Evolutionary conservation across 2,329 filamentous ascomycete species (phyloP).

Genomic region (Paramyrothecium roridum): DNA sequence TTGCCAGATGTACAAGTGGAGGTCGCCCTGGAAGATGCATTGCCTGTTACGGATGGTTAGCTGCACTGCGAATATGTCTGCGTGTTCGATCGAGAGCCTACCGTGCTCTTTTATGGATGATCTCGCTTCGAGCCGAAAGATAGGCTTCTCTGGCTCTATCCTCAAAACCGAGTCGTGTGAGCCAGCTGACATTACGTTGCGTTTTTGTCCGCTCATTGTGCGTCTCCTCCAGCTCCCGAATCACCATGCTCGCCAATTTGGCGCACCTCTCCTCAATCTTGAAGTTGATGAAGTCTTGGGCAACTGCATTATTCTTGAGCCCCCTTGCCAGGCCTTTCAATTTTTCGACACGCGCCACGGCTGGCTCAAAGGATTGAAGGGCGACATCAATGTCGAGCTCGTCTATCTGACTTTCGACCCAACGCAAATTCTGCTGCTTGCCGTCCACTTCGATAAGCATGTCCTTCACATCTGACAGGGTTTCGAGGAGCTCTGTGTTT

Average conservation of each 20-base stretch:
- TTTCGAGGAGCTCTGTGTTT: constrained; percentile 77
- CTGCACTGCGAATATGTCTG: neutral
- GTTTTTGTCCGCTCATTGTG: constrained; percentile 76
- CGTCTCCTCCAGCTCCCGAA: constrained; percentile 72
- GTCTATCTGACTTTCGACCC: constrained; percentile 94
- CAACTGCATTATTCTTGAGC: constrained; percentile 80
- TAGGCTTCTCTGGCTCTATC: constrained; percentile 86
- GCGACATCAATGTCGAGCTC: constrained; percentile 95
- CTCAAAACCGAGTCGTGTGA: constrained; percentile 84
- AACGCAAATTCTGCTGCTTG: constrained; percentile 91
- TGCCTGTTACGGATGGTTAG: constrained; percentile 53
- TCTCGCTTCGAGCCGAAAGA: constrained; percentile 71
- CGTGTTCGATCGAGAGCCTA: constrained; percentile 25
- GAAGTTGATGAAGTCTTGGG: constrained; percentile 87
- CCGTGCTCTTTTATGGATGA: constrained; percentile 81
- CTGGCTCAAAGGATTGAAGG: constrained; percentile 80
- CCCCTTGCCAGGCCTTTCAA: constrained; percentile 75
- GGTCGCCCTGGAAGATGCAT: constrained; percentile 91
- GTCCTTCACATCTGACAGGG: constrained; percentile 74
- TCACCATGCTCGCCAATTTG: constrained; percentile 72
- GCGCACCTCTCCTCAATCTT: constrained; percentile 85
- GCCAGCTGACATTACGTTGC: constrained; percentile 77
- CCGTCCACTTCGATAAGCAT: constrained; percentile 95
- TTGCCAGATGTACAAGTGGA: constrained; percentile 92
- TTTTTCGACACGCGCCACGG: constrained; percentile 81